phyloP scores from a whole-genome alignment of 768 basidiomycete genomes.

The Mrakia frigida region DNA sequence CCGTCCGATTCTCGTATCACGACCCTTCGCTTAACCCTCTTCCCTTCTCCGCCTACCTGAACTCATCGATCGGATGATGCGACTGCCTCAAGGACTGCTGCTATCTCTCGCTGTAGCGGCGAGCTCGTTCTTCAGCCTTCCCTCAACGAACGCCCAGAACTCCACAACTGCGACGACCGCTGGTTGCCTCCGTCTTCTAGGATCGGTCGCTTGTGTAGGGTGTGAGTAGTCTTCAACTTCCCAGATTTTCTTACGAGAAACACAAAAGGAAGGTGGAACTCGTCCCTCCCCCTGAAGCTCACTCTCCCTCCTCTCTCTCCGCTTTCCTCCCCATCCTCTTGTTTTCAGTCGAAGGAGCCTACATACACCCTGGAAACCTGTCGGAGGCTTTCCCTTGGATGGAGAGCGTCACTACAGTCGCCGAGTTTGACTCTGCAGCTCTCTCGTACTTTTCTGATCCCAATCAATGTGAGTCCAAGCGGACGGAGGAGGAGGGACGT shows the following conservation, averaged over 20 bases:
- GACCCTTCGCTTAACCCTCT: neutral
- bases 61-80: neutral
- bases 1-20: neutral
- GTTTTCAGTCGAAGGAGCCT: conserved; percentile 19
- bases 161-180: neutral
- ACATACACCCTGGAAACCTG: conserved; percentile 11
- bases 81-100: neutral
- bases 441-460: conserved; percentile 41
- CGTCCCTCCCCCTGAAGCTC: conserved; percentile 2
- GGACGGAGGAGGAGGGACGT: neutral
- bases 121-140: neutral
- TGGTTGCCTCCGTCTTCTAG: neutral
- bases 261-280: too few relatives aligned
- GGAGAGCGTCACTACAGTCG: neutral
- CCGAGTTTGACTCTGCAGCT: conserved; percentile 35
- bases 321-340: too few relatives aligned
- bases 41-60: neutral
- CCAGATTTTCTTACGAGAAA: neutral
- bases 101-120: too few relatives aligned
- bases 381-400: conserved; percentile 23
- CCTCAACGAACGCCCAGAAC: neutral
- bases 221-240: too few relatives aligned
- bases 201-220: conserved; percentile 9
- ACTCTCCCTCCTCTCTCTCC: neutral
- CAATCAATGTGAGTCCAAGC: conserved; percentile 34